A percentile compares a stretch with the other conserved stretches of the same genome.
Evolutionary conservation across 768 basidiomycete genomes (phyloP).

Genomic region (Pleurotus giganteus): DNA sequence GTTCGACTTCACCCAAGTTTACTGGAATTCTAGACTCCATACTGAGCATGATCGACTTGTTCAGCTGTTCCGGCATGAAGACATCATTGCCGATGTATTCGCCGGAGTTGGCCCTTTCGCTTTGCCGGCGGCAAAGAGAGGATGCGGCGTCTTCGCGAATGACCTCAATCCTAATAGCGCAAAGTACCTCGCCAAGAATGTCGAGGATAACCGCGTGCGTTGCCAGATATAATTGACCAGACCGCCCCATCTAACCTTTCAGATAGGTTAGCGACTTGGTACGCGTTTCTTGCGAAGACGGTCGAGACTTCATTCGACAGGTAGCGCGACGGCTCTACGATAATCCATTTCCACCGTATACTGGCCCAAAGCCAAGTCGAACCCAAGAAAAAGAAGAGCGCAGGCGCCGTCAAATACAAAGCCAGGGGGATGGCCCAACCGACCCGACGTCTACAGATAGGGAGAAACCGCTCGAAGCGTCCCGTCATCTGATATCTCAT

Average conservation of each 20-base stretch:
- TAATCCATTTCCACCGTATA: conserved; percentile 64
- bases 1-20: conserved; percentile 94
- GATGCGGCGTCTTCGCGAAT: conserved; percentile 87
- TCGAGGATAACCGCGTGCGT: conserved; percentile 72
- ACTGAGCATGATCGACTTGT: conserved; percentile 91
- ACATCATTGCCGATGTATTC: conserved; percentile 90
- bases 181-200: conserved; percentile 74
- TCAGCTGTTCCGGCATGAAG: conserved; percentile 62
- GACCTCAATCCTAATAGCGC: conserved; percentile 91
- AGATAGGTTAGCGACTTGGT: conserved; percentile 68
- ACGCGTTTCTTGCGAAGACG: conserved; percentile 78
- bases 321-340: conserved; percentile 52
- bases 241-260: conserved; percentile 6
- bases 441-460: conserved; percentile 11
- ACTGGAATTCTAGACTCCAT: conserved; percentile 97
- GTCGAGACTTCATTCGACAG: conserved; percentile 76
- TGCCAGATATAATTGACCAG: not conserved
- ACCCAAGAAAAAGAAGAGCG: conserved; percentile 38
- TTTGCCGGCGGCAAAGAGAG: conserved; percentile 88
- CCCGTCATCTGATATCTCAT: conserved; percentile 66
- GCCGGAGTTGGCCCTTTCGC: conserved; percentile 98
- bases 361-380: conserved; percentile 48
- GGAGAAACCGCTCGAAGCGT: conserved; percentile 17
- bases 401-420: conserved; percentile 35
- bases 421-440: conserved; percentile 11